phyloP scores from a whole-genome alignment of 176 grass and related monocot species.

The Carex scoparia region DNA sequence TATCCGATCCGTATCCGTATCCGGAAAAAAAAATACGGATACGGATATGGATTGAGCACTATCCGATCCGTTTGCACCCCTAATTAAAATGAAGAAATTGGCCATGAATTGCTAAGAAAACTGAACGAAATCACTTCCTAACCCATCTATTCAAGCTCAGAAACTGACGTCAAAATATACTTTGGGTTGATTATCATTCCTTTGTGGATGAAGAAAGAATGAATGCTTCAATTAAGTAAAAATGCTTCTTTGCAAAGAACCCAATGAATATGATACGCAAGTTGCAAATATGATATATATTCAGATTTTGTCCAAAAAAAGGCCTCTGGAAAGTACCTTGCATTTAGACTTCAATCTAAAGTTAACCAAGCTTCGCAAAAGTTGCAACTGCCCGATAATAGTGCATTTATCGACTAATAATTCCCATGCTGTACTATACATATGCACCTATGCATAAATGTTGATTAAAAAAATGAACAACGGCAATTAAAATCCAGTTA shows the following conservation, averaged over 20 bases:
- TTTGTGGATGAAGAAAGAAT: background rate
- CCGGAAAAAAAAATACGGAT: too few relatives aligned
- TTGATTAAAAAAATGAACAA: slow-evolving; percentile 17
- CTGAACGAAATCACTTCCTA: background rate
- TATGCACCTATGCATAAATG: slow-evolving; percentile 39
- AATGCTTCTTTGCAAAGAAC: background rate
- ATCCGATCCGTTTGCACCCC: too few relatives aligned
- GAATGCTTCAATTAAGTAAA: background rate
- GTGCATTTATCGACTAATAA: slow-evolving; percentile 48
- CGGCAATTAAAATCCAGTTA: background rate
- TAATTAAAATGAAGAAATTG: background rate
- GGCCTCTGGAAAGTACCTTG: slow-evolving; percentile 36
- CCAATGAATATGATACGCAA: background rate
- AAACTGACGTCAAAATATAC: background rate
- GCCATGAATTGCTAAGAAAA: background rate
- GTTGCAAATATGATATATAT: background rate
- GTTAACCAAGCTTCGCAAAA: slow-evolving; percentile 46
- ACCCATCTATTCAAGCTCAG: background rate
- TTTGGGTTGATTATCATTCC: background rate
- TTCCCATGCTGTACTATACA: slow-evolving; percentile 41
- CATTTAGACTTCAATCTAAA: slow-evolving; percentile 55
- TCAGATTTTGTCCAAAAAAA: background rate
- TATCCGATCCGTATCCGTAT: too few relatives aligned
- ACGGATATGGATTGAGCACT: too few relatives aligned
- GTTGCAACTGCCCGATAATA: slow-evolving; percentile 68